These are phyloP conservation scores for Royoungia palumana DNA, from an alignment of 768 basidiomycete species.

Conservation along the genomic window DNA sequence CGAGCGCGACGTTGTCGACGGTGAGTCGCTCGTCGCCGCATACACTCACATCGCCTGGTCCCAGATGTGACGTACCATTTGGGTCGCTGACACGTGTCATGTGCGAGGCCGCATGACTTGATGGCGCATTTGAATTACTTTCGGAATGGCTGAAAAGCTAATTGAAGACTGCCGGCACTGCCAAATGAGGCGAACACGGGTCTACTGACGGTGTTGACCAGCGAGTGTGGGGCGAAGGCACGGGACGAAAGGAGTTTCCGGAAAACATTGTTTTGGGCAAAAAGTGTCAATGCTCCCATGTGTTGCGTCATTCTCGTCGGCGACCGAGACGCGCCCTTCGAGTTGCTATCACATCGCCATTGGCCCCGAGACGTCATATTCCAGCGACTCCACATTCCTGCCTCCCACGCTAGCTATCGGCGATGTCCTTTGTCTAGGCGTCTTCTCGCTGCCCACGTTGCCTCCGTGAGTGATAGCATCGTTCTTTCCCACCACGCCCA, in stretches of 20 bases:
- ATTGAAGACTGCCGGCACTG: not conserved
- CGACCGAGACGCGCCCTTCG: slow-evolving; percentile 8
- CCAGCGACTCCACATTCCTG: slow-evolving; percentile 7
- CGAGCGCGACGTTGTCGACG: slow-evolving; percentile 6
- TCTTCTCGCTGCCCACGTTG: slow-evolving; percentile 17
- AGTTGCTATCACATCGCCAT: slow-evolving; percentile 17
- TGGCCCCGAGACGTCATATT: slow-evolving; percentile 19
- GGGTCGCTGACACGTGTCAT: slow-evolving; percentile 12
- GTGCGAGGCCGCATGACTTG: slow-evolving; percentile 2
- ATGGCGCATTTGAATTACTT: slow-evolving; percentile 17
- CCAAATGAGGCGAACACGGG: slow-evolving; percentile 14
- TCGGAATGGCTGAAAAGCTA: not conserved
- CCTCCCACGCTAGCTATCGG: slow-evolving; percentile 16
- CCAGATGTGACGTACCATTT: not conserved
- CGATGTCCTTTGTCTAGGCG: slow-evolving; percentile 1
- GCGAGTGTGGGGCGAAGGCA: not conserved
- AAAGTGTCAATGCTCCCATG: too few species aligned
- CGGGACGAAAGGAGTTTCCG: not conserved
- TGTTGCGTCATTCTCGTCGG: not conserved
- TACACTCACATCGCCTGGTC: not conserved
- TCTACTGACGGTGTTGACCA: not conserved
- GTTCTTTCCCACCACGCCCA: slow-evolving; percentile 2
- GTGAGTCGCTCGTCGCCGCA: not conserved
- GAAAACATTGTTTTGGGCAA: too few species aligned
- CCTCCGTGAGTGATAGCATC: slow-evolving; percentile 13